Conservation (phyloP, 2,329 filamentous ascomycete species). For the Beauveria medogensis region DNA sequence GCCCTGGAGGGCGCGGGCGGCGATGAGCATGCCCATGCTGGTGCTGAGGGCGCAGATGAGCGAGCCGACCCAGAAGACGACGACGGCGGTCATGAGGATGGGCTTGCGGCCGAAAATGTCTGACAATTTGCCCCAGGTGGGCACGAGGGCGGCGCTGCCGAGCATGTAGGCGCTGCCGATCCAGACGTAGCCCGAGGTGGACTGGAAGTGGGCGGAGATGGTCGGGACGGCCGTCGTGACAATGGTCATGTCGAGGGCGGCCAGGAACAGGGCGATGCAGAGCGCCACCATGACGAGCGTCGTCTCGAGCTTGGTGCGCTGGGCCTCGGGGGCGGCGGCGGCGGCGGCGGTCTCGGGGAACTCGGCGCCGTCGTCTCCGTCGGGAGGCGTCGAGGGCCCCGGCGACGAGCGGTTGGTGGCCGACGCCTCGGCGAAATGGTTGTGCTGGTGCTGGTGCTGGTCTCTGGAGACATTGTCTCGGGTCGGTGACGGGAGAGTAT, state of each 20-base stretch:
- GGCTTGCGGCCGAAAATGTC: constrained; percentile 53
- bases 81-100: constrained; percentile 41
- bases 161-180: constrained; percentile 68
- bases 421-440: not conserved
- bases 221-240: constrained; percentile 60
- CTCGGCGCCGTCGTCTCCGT: not conserved
- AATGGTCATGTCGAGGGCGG: constrained; percentile 52
- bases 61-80: constrained; percentile 47
- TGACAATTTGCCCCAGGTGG: constrained; percentile 60
- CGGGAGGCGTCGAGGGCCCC: not conserved
- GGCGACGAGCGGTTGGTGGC: not conserved
- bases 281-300: constrained; percentile 33
- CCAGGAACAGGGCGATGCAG: constrained; percentile 41
- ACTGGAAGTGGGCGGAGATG: constrained; percentile 55
- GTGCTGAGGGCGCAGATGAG: constrained; percentile 43
- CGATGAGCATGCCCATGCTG: constrained; percentile 45
- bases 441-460: not conserved
- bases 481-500: not conserved
- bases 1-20: constrained; percentile 48
- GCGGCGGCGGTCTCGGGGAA: not conserved
- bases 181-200: constrained; percentile 66
- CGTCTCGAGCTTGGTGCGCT: constrained; percentile 30
- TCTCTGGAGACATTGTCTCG: not conserved
- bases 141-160: constrained; percentile 56
- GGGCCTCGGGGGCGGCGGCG: constrained; percentile 22